phyloP scores from a whole-genome alignment of 2,329 filamentous ascomycete species.

The Trichoderma brevicompactum region DNA sequence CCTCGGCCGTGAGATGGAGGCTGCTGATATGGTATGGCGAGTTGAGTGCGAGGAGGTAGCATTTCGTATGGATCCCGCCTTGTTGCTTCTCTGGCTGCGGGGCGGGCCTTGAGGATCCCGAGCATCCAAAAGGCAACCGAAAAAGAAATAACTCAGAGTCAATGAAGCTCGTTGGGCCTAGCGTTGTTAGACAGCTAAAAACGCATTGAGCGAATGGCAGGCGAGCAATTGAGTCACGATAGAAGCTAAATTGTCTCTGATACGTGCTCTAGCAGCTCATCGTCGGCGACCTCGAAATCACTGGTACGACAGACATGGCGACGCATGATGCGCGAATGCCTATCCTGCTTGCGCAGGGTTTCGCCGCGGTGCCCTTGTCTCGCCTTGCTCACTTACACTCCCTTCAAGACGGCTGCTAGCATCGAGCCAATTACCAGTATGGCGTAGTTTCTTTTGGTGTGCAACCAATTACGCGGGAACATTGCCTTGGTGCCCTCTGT shows the following conservation, averaged over 20 bases:
- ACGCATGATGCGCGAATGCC: slow-evolving; percentile 17
- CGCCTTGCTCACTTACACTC: slow-evolving; percentile 1
- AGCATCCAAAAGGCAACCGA: background rate
- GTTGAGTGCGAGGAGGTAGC: background rate
- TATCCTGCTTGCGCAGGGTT: background rate
- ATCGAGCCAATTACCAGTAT: background rate
- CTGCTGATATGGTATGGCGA: background rate
- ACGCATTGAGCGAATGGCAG: background rate
- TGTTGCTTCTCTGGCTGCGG: background rate
- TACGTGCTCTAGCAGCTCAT: background rate
- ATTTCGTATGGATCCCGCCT: background rate
- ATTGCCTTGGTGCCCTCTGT: background rate
- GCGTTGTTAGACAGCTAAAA: background rate
- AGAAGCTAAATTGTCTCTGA: slow-evolving; percentile 10
- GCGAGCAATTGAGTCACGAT: slow-evolving; percentile 11
- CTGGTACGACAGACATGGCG: background rate
- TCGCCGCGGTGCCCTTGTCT: slow-evolving; percentile 13
- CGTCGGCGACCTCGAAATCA: slow-evolving; percentile 5
- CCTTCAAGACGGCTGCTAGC: slow-evolving; percentile 1
- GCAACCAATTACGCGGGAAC: slow-evolving; percentile 14
- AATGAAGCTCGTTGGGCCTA: background rate
- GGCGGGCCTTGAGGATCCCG: background rate
- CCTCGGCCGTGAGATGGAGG: background rate
- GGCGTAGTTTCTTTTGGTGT: slow-evolving; percentile 11
- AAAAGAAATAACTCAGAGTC: slow-evolving; percentile 11